These are phyloP conservation scores for Arachis hypogaea DNA, from an alignment of 306 rosid genomes.

Conservation along the genomic window DNA sequence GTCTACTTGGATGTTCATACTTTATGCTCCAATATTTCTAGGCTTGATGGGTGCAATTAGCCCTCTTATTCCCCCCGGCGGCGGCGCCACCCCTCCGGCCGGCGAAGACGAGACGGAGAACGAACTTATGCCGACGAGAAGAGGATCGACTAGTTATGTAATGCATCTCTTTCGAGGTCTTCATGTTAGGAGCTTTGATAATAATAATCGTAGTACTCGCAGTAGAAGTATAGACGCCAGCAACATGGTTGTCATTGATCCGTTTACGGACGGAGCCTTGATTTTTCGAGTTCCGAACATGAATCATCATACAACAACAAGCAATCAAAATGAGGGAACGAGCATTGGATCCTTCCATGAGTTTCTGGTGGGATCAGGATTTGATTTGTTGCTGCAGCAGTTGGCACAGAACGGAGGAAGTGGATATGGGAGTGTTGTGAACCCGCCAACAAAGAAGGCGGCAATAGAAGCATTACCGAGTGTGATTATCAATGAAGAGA, in stretches of 20 bases:
- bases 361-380: constrained; percentile 67
- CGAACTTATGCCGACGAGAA: neutral
- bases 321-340: constrained; percentile 43
- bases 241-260: constrained; percentile 42
- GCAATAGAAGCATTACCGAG: constrained; percentile 71
- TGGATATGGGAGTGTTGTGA: constrained; percentile 62
- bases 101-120: neutral
- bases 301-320: constrained; percentile 27
- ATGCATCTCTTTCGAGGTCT: constrained; percentile 41
- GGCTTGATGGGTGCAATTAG: constrained; percentile 48
- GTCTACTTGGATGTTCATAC: constrained; percentile 47
- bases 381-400: constrained; percentile 66
- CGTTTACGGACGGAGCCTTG: constrained; percentile 44
- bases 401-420: constrained; percentile 70
- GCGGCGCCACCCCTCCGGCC: no score
- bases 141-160: constrained; percentile 37
- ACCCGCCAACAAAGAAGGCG: constrained; percentile 72
- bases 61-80: constrained; percentile 32
- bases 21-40: constrained; percentile 48
- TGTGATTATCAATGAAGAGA: constrained; percentile 51
- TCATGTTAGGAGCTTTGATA: constrained; percentile 38
- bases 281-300: constrained; percentile 44
- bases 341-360: constrained; percentile 62
- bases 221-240: constrained; percentile 26
- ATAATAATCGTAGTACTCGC: constrained; percentile 21